Evolutionary conservation across 345 rosid genomes (phyloP).

Genomic region (Ricinus communis): DNA sequence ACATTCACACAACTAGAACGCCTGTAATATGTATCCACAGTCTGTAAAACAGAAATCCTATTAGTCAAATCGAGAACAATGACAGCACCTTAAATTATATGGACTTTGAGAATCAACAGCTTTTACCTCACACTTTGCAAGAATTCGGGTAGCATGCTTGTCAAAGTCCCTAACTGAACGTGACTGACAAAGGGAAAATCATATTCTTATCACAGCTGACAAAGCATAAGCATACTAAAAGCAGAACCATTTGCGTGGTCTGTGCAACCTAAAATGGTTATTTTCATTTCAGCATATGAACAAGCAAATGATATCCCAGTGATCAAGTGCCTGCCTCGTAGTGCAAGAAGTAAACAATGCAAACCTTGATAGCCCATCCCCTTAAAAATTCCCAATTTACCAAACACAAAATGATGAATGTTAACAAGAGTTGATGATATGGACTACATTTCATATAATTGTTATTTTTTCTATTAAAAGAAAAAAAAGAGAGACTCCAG

Average conservation of each 20-base stretch:
- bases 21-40: slow-evolving; percentile 43
- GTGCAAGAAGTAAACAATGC: too few relatives aligned
- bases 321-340: too few relatives aligned
- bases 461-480: too few relatives aligned
- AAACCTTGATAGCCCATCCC: too few relatives aligned
- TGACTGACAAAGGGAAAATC: slow-evolving; percentile 25
- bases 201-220: background rate
- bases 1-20: slow-evolving; percentile 27
- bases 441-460: background rate
- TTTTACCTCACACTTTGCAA: slow-evolving; percentile 41
- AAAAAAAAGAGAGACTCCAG: background rate
- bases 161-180: slow-evolving; percentile 38
- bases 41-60: slow-evolving; percentile 24
- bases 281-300: background rate
- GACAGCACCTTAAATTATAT: background rate
- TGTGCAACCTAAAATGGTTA: background rate
- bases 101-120: background rate
- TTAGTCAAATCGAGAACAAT: background rate
- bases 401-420: too few relatives aligned
- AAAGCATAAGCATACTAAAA: background rate
- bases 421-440: background rate
- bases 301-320: background rate
- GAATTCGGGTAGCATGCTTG: slow-evolving; percentile 30
- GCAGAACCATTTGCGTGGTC: background rate
- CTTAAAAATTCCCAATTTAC: too few relatives aligned